Evolutionary conservation across 176 grass and related monocot species (phyloP), one percentile per base, ranked within the genome.

Genomic region (Ensete ventricosum): DNA sequence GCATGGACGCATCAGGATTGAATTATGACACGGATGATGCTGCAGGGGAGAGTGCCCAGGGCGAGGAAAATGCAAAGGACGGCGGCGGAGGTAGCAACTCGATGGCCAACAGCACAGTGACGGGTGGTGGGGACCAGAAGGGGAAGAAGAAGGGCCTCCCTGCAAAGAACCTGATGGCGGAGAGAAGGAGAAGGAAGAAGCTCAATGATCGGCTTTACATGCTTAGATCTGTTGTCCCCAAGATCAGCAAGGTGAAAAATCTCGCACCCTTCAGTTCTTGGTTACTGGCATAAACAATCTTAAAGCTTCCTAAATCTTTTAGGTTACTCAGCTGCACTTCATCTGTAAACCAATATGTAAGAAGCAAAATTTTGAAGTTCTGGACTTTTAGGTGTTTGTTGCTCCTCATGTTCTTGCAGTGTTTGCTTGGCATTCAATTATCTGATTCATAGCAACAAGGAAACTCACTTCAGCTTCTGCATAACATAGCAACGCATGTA

Each of bases 81-180:
- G 75, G 59, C 3, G 59, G 22, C 11, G 62, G 59, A 8, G 75
- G 60, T 17, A 77, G 49, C 60, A 77, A 9, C 21, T 77, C 75
- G 58, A 77, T 51, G 14, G 60, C 59, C 60, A 64, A 75, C 60
- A 80, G 77, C 50, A 66, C 75, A 53, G 74, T 64, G 58, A 82
- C 75, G 53, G 78, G 62, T 50, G 71, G 58, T 16, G 62, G 75
- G 13, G 29, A 29, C 57, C 83, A 76, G 63, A 89, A 81, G 55
- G 86, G 86, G 53, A 96, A 96, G 84, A 96, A 77, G 86, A 88
- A 91, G 66, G 88, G 85, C 43, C 75, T 89, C 79, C 87, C 87
- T 48, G 93, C 90, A 20, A 92, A 90, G 90, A 96, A 92, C 74
- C 78, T 88, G 67, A 90, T 96, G 84, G 88, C 90, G n/a, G 93